A percentile compares a stretch with the other conserved stretches of the same genome.
These are phyloP conservation scores for Fragaria vesca DNA, from an alignment of 306 rosid species.

Conservation along the genomic window DNA sequence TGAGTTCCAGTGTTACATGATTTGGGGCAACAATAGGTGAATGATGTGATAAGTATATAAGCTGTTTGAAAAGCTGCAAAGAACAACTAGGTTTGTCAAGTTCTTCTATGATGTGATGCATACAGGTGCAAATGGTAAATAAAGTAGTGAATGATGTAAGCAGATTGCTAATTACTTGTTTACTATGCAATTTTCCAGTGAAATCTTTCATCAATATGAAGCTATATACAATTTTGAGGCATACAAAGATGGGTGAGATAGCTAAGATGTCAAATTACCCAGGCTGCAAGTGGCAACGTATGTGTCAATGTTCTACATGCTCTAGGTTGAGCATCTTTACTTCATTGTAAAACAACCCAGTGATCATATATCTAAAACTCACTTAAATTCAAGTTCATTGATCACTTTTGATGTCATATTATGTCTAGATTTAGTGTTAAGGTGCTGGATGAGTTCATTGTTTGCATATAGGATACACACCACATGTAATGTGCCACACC, in stretches of 20 bases:
- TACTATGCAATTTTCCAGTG: not conserved
- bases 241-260: not conserved
- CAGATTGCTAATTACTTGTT: not conserved
- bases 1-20: not conserved
- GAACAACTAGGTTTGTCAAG: not conserved
- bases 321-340: not conserved
- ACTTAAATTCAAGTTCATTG: slow-evolving; percentile 6
- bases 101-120: not conserved
- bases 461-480: slow-evolving; percentile 2
- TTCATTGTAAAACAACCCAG: not conserved
- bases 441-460: not conserved
- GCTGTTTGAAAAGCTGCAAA: not conserved
- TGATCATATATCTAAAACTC: not conserved
- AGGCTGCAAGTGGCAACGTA: slow-evolving; percentile 10
- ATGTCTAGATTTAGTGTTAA: slow-evolving; percentile 5
- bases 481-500: slow-evolving; percentile 20
- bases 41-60: not conserved
- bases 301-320: slow-evolving; percentile 9
- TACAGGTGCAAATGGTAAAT: slow-evolving; percentile 2
- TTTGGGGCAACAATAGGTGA: not conserved
- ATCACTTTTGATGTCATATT: not conserved
- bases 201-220: not conserved
- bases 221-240: not conserved
- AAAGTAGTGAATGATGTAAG: not conserved
- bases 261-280: not conserved